Evolutionary conservation across 73 alveolate genomes (phyloP), one percentile per base, ranked within the genome.

Genomic region (Tetrahymena elliotti): DNA sequence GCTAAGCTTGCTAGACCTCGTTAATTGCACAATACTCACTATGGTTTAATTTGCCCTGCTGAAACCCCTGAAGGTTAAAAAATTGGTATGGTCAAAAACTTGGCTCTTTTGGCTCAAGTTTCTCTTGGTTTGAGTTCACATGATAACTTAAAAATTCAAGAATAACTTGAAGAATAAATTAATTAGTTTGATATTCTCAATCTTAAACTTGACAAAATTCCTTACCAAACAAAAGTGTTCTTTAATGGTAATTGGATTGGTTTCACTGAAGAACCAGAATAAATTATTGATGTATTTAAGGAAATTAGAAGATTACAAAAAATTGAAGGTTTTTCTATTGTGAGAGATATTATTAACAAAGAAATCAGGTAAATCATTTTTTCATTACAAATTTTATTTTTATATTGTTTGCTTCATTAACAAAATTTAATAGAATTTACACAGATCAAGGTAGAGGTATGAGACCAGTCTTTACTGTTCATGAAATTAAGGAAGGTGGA

Each of bases 41-140:
- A 99, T 99, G 99, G 99, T 33, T 97, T 99, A 99, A 98, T 99
- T 82, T 99, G 99, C 54, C 99, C 99, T 34, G 99, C 99, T 38
- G 99, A 99, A 96, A 99, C 99, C 33, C 99, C 99, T 7, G 99
- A 99, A 96, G 99, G 99, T 68, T 99, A 99, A 95, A 82, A 83
- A 94, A 83, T 93, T 96, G 99, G 99, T 24, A 98, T 99, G 40
- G 99, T 99, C 47, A 99, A 99, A 97, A 99, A 99, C 97, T 97
- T 99, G 94, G 97, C 99, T 15, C 96, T 99, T 83, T 99, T 99
- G 99, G 98, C 99, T 15, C 95, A 97, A 93, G 99, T 99, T 35
- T 96, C 99, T 10, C 99, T 98, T 11, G 99, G 99, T 27, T 97
- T 99, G 37, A 93, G 97, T 33, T 20, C 41, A 33, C 35, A 94